Percentiles rank a stretch among this genome's conserved stretches.
These are phyloP conservation scores for Ophiostoma himal-ulmi DNA, from an alignment of 2,329 filamentous ascomycete species.

Conservation along the genomic window DNA sequence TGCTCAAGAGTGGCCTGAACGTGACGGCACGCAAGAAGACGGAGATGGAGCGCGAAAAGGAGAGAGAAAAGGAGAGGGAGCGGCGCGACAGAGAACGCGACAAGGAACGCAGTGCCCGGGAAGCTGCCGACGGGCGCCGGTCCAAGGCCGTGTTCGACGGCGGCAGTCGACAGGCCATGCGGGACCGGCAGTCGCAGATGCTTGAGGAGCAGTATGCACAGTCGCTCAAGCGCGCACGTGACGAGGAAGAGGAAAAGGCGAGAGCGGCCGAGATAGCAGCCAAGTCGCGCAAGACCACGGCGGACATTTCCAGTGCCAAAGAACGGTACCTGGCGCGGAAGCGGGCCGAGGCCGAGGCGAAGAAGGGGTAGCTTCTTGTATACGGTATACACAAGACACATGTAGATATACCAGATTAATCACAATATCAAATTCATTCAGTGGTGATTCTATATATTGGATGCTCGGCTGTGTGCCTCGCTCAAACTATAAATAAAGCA, in stretches of 20 bases:
- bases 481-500: neutral
- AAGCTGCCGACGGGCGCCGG: constrained; percentile 25
- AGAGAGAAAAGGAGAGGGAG: constrained; percentile 12
- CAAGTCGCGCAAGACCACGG: constrained; percentile 73
- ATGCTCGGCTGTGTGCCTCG: neutral
- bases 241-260: constrained; percentile 61
- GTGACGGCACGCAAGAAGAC: constrained; percentile 57
- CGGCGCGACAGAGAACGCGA: constrained; percentile 9
- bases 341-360: constrained; percentile 64
- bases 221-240: constrained; percentile 63
- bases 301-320: constrained; percentile 69
- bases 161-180: constrained; percentile 57
- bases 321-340: constrained; percentile 76
- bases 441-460: neutral
- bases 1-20: constrained; percentile 71
- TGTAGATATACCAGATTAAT: neutral
- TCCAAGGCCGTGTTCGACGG: constrained; percentile 39
- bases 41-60: constrained; percentile 31
- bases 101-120: neutral
- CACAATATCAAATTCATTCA: neutral
- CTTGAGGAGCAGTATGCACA: constrained; percentile 71
- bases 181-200: constrained; percentile 73
- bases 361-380: constrained; percentile 35
- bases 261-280: constrained; percentile 57
- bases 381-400: neutral